Evolutionary conservation across 2,329 filamentous ascomycete genomes (phyloP).

Genomic region (Stagonosporopsis tanaceti): DNA sequence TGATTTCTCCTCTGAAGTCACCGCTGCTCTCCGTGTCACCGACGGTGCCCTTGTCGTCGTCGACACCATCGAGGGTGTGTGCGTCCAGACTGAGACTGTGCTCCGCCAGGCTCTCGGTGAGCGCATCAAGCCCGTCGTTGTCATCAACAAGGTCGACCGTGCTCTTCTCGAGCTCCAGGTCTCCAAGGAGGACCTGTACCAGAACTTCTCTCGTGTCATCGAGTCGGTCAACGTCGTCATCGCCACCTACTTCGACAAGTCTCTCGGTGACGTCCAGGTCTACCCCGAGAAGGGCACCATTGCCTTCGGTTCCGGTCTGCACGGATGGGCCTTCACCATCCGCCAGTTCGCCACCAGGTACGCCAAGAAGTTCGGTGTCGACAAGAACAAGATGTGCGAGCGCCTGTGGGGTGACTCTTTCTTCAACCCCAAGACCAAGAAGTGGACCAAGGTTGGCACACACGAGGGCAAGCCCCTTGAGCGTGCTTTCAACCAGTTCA

Average conservation of each 20-base stretch:
- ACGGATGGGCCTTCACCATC: slow-evolving; percentile 99
- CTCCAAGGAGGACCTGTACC: slow-evolving; percentile 98
- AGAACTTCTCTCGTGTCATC: slow-evolving; percentile 99
- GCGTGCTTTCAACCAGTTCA: slow-evolving; percentile 99
- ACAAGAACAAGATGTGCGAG: slow-evolving; percentile 99
- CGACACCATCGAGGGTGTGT: slow-evolving; percentile 99
- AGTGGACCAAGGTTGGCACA: slow-evolving; percentile 91
- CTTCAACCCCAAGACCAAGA: slow-evolving; percentile 99
- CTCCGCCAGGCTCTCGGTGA: slow-evolving; percentile 98
- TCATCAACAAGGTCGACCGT: slow-evolving; percentile 99
- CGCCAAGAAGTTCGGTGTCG: slow-evolving; percentile 99
- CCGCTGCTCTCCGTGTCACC: slow-evolving; percentile 98
- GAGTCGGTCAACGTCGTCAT: slow-evolving; percentile 99
- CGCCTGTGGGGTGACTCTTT: slow-evolving; percentile 99
- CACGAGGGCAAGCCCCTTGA: slow-evolving; percentile 89
- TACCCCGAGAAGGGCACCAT: slow-evolving; percentile 98
- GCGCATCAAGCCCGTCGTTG: slow-evolving; percentile 99
- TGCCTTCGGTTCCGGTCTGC: slow-evolving; percentile 98
- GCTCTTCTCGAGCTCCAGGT: slow-evolving; percentile 99
- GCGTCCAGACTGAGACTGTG: slow-evolving; percentile 99
- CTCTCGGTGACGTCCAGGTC: slow-evolving; percentile 96
- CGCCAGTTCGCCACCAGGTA: slow-evolving; percentile 96
- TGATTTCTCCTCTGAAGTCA: slow-evolving; percentile 99
- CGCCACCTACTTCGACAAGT: slow-evolving; percentile 97
- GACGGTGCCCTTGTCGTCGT: slow-evolving; percentile 99